Percentiles rank a stretch among this genome's conserved stretches.
phyloP scores from a whole-genome alignment of 2,329 filamentous ascomycete species.

The Pseudofabraea citricarpa region DNA sequence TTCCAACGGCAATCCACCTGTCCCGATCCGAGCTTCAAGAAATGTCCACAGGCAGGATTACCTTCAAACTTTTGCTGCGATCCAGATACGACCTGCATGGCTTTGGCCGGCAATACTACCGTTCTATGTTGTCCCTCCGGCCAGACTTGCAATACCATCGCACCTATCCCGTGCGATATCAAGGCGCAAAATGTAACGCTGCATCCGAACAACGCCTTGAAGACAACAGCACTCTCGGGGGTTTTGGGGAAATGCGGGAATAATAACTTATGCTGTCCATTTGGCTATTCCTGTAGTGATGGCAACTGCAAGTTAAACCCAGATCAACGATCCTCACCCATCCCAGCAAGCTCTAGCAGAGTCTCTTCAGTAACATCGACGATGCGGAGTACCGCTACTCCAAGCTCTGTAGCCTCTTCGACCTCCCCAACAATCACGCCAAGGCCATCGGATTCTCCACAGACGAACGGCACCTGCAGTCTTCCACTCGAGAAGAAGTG shows the following conservation, averaged over 20 bases:
- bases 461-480: slow-evolving; percentile 10
- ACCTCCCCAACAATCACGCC: slow-evolving; percentile 14
- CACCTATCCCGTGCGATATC: slow-evolving; percentile 61
- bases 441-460: slow-evolving; percentile 18
- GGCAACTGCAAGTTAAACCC: slow-evolving; percentile 44
- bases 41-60: slow-evolving; percentile 48
- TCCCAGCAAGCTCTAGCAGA: slow-evolving; percentile 15
- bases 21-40: slow-evolving; percentile 40
- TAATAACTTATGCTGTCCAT: slow-evolving; percentile 67
- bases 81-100: slow-evolving; percentile 46
- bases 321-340: slow-evolving; percentile 42
- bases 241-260: slow-evolving; percentile 52
- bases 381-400: slow-evolving; percentile 13
- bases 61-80: slow-evolving; percentile 66
- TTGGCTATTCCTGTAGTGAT: slow-evolving; percentile 59
- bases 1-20: slow-evolving; percentile 46
- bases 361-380: background rate
- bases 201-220: slow-evolving; percentile 55
- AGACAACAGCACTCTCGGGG: slow-evolving; percentile 58
- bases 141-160: slow-evolving; percentile 53
- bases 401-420: slow-evolving; percentile 19
- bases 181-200: slow-evolving; percentile 52
- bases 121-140: slow-evolving; percentile 65
- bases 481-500: slow-evolving; percentile 8
- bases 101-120: slow-evolving; percentile 60